phyloP scores from a whole-genome alignment of 371 early-diverging fungal genomes.

The Mucor mucedo region DNA sequence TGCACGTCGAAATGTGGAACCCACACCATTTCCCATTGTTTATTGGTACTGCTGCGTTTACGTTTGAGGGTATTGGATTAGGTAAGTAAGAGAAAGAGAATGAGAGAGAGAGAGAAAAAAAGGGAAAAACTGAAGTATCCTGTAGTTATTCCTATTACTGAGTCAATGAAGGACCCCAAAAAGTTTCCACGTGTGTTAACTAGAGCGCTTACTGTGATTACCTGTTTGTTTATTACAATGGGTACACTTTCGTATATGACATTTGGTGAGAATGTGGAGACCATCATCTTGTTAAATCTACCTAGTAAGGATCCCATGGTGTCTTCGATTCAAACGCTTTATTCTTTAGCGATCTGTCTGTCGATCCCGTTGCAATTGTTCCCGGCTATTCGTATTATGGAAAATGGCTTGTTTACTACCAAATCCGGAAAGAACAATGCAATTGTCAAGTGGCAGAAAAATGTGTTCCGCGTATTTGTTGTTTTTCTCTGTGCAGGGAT shows the following conservation, averaged over 20 bases:
- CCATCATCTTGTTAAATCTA: slow-evolving; percentile 81
- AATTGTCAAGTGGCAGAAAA: slow-evolving; percentile 89
- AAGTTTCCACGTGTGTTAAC: slow-evolving; percentile 75
- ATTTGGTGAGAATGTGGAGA: slow-evolving; percentile 79
- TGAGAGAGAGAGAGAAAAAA: too few species aligned
- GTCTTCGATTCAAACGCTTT: slow-evolving; percentile 73
- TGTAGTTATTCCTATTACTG: slow-evolving; percentile 67
- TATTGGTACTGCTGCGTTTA: slow-evolving; percentile 90
- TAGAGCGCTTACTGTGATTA: slow-evolving; percentile 70
- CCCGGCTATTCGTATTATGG: slow-evolving; percentile 87
- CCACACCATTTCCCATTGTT: slow-evolving; percentile 74
- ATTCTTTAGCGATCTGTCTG: slow-evolving; percentile 85
- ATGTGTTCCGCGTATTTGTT: slow-evolving; percentile 73
- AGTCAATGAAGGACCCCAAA: slow-evolving; percentile 83
- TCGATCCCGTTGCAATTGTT: slow-evolving; percentile 86
- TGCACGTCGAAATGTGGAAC: slow-evolving; percentile 70
- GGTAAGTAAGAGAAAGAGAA: slow-evolving; percentile 26
- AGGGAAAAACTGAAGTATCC: not conserved
- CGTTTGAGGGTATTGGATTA: slow-evolving; percentile 91
- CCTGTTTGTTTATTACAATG: slow-evolving; percentile 71
- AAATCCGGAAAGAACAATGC: slow-evolving; percentile 68
- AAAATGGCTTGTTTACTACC: slow-evolving; percentile 70
- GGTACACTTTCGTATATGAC: slow-evolving; percentile 83
- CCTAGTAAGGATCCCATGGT: slow-evolving; percentile 70
- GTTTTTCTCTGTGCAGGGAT: slow-evolving; percentile 70